phyloP scores from a whole-genome alignment of 371 early-diverging fungal species.

The Fennellomyces sp. region DNA sequence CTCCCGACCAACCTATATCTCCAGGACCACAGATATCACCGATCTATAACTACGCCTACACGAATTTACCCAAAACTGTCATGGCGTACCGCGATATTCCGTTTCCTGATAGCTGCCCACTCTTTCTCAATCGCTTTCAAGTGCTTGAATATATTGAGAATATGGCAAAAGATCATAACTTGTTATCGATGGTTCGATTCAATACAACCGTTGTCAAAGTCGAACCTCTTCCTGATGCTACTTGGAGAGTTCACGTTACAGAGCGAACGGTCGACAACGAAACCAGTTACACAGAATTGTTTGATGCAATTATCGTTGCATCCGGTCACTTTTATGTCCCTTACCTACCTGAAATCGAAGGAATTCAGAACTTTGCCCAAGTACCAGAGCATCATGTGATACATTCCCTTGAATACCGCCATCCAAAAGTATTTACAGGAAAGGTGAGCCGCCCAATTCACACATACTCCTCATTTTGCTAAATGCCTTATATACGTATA shows the following conservation, averaged over 20 bases:
- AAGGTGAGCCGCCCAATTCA: slow-evolving; percentile 27
- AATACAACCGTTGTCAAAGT: slow-evolving; percentile 43
- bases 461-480: neutral
- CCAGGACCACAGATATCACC: slow-evolving; percentile 33
- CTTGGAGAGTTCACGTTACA: slow-evolving; percentile 23
- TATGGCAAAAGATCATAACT: slow-evolving; percentile 30
- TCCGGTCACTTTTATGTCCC: slow-evolving; percentile 63
- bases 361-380: slow-evolving; percentile 25
- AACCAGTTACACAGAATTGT: slow-evolving; percentile 22
- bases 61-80: slow-evolving; percentile 62
- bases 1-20: slow-evolving; percentile 18
- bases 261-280: slow-evolving; percentile 3
- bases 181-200: slow-evolving; percentile 39
- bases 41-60: slow-evolving; percentile 55
- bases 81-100: slow-evolving; percentile 60
- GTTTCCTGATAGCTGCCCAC: slow-evolving; percentile 34
- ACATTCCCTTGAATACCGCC: slow-evolving; percentile 63
- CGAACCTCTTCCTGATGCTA: slow-evolving; percentile 19
- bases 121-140: slow-evolving; percentile 44
- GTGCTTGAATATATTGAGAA: slow-evolving; percentile 52
- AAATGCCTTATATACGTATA: neutral
- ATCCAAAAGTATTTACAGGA: slow-evolving; percentile 34
- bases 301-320: slow-evolving; percentile 64
- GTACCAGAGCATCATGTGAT: slow-evolving; percentile 21
- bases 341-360: slow-evolving; percentile 56